Evolutionary conservation across 176 grass and related monocot species (phyloP).

Genomic region (Saccharum spontaneum): DNA sequence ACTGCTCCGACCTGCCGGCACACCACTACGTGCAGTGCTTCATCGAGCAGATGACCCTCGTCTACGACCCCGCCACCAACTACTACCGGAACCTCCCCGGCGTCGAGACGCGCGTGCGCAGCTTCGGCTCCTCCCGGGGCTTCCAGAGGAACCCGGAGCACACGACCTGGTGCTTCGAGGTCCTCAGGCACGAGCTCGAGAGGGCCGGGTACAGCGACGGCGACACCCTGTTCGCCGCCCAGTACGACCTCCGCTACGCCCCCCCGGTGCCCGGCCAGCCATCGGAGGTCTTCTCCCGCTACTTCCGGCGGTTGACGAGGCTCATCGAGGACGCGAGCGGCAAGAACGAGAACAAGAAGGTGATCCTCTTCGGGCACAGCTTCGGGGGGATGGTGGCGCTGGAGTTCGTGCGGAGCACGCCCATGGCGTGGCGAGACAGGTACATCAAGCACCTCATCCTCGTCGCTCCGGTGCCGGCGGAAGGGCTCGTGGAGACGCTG

Average conservation of each 20-base stretch:
- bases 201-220: neutral
- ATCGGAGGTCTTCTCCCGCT: neutral
- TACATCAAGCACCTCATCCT: conserved; percentile 20
- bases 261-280: neutral
- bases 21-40: conserved; percentile 16
- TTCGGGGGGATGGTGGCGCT: neutral
- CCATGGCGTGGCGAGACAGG: neutral
- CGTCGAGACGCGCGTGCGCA: conserved; percentile 5
- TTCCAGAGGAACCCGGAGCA: neutral
- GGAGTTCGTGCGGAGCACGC: neutral
- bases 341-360: neutral
- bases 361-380: conserved; percentile 6
- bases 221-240: neutral
- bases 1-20: neutral
- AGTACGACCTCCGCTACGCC: neutral
- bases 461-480: neutral
- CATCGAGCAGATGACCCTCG: conserved; percentile 24
- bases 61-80: neutral
- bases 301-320: neutral
- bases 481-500: neutral
- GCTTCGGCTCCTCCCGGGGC: neutral
- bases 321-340: neutral
- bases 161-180: neutral
- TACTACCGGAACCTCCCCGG: neutral
- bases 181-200: neutral